Evolutionary conservation across 2,329 filamentous ascomycete species (phyloP), one percentile per base, ranked within the genome.

Genomic region (Hypomyces perniciosus): DNA sequence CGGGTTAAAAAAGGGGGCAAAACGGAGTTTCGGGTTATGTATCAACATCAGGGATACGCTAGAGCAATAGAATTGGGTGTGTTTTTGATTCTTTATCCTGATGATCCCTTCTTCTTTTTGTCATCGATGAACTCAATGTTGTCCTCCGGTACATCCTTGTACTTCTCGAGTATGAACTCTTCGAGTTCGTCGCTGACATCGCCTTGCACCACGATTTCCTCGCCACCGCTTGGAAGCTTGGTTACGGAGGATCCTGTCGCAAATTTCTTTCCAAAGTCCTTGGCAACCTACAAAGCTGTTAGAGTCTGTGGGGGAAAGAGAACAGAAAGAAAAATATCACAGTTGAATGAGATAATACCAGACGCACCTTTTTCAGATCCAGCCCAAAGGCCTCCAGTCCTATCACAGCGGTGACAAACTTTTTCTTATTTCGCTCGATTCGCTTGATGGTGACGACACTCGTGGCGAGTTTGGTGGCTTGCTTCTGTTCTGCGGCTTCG

Each of bases 201-300:
- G 33, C 93, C 93, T 72, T 99, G 93, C 20, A 99, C 90, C 4
- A 95, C 95, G 66, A 99, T 97, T 72, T 97, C 93, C 71, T 99
- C 93, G 13, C 88, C 88, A 26, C 89, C 90, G 50, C 83, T 84
- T 0, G 90, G 80, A 1, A 87, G 81, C 73, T 96, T 96, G 7
- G 92, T 97, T 41, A 99, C 93, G 41, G 86, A 91, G 12, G 85
- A 86, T 1, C 93, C 93, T 8, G 93, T 97, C 30, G 93, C 93
- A 65, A 99, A 97, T 73, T 96, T 97, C 81, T 97, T 99, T 56
- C 93, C 93, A 60, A 97, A 85, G 64, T 97, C 93, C 76, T 97
- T 97, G 52, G 91, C 85, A 6, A 95, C 78, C 72, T 75, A 38
- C 9, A 20, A 29, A n/a, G 28, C 29, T 44, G 42, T 34, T 37